Base-by-base conservation (phyloP, 495 filamentous ascomycete species). In the Melanomma pulvis-pyrius region DNA sequence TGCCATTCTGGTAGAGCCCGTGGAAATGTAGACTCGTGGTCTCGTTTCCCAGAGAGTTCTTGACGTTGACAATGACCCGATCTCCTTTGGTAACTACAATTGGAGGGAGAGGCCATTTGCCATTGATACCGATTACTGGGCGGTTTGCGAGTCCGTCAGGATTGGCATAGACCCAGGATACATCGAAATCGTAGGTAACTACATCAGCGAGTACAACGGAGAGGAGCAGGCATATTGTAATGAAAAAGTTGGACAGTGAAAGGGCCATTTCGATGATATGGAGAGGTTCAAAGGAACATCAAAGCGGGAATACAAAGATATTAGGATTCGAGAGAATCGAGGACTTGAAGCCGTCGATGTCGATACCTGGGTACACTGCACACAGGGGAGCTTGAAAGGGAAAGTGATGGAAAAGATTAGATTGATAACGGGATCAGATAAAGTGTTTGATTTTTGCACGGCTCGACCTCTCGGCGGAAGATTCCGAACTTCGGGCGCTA, bases 131-230 rank as follows among this genome's bases (percentile, higher is more conserved):
- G n/a, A 72, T 92, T 5, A 85, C 85, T 41, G 84, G 83, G 13
- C 91, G 82, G 1, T 85, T 81, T 22, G 83, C 83, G 41, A 83
- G 73, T 17, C 88, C 89, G 77, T 96, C 92, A 2, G 92, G 92
- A 72, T 92, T 93, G 9, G 88, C 86, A 28, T 79, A 86, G 6
- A 92, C 87, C 92, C 92, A 96, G 29, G 83, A 82, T 63, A 93
- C 82, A 71, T 90, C 88, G 78, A 90, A 96, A 74, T 96, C 82
- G 73, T 91, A 89, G 25, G 82, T 86, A 58, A 92, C 84, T 1
- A 85, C 89, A 36, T 84, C 88, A 50, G 87, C 85, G 51, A 75
- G 52, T 34, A 76, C 59, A 59, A 73, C 67, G 19, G 73, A 58
- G 49, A 78, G 70, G 59, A 80, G 67, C 25, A 80, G 62, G 53